phyloP scores from a whole-genome alignment of 257 asterid genomes.

The Phtheirospermum japonicum region DNA sequence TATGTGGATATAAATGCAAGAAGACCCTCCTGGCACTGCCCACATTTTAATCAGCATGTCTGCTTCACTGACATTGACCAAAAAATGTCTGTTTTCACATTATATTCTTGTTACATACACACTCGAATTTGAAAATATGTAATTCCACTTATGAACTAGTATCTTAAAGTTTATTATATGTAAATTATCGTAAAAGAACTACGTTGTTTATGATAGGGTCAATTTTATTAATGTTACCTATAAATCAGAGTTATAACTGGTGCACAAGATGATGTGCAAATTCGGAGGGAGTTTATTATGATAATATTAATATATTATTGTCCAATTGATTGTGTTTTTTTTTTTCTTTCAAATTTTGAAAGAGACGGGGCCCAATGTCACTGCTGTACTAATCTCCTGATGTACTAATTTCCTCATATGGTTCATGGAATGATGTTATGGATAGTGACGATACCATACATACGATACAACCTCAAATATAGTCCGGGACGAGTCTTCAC shows the following conservation, averaged over 20 bases:
- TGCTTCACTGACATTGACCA: constrained; percentile 85
- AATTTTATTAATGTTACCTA: no score
- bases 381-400: constrained; percentile 50
- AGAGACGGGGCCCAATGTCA: constrained; percentile 59
- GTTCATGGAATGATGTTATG: constrained; percentile 66
- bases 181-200: no score
- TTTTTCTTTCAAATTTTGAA: constrained; percentile 64
- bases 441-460: constrained; percentile 46
- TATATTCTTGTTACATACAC: no score
- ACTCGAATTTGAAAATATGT: no score
- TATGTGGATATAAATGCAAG: constrained; percentile 74
- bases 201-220: no score
- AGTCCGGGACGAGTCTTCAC: constrained; percentile 34
- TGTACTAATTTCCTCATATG: constrained; percentile 63
- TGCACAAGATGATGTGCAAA: no score
- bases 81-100: constrained; percentile 33
- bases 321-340: no score
- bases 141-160: no score
- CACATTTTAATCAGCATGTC: constrained; percentile 73
- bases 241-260: no score
- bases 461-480: constrained; percentile 33
- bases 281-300: no score
- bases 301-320: no score
- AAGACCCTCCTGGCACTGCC: constrained; percentile 95
- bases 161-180: constrained; percentile 1